phyloP scores from a whole-genome alignment of 2,329 filamentous ascomycete genomes.

The Colletotrichum chlorophyti region DNA sequence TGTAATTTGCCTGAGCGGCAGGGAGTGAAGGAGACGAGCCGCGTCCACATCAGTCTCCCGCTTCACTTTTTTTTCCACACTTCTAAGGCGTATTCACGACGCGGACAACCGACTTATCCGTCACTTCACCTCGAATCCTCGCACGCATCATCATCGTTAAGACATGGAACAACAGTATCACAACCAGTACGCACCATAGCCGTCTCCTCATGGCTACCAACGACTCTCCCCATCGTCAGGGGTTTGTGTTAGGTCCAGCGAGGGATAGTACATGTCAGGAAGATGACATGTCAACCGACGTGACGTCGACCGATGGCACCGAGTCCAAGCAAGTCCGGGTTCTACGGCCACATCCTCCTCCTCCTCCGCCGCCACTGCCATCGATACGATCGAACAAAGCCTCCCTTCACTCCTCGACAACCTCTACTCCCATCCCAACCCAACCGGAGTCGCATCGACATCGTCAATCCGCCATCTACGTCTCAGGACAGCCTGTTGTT shows the following conservation, averaged over 20 bases:
- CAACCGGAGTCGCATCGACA: neutral
- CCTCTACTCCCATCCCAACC: neutral
- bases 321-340: neutral
- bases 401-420: neutral
- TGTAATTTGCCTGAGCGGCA: neutral
- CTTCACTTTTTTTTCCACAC: no score
- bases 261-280: neutral
- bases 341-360: neutral
- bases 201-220: conserved; percentile 14
- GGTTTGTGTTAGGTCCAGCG: neutral
- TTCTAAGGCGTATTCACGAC: no score
- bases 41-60: neutral
- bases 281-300: conserved; percentile 2
- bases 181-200: conserved; percentile 19
- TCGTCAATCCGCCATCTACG: neutral
- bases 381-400: neutral
- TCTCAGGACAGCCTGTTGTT: no score
- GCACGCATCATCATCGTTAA: no score
- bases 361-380: neutral
- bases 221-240: neutral
- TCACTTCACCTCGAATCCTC: no score
- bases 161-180: conserved; percentile 23
- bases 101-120: no score
- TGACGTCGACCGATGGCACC: neutral
- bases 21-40: conserved; percentile 1